Evolutionary conservation across 768 basidiomycete genomes (phyloP).

Genomic region (Psilocybe tampanensis): DNA sequence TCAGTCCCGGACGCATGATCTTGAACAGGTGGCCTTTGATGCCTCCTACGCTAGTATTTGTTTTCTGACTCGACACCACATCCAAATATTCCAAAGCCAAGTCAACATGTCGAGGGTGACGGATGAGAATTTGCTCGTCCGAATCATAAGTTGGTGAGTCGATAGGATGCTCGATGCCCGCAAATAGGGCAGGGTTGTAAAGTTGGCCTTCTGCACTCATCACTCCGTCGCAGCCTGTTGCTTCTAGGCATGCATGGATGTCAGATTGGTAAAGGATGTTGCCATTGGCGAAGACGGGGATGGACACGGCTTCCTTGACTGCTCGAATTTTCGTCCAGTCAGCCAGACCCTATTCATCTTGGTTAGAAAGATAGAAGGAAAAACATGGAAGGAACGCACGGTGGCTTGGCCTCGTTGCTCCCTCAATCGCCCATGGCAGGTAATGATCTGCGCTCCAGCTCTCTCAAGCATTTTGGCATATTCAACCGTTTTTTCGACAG

Average conservation of each 20-base stretch:
- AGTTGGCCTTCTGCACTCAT: slow-evolving; percentile 96
- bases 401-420: slow-evolving; percentile 90
- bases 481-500: slow-evolving; percentile 83
- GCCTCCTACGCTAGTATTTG: slow-evolving; percentile 69
- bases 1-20: slow-evolving; percentile 78
- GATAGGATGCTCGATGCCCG: slow-evolving; percentile 28
- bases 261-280: slow-evolving; percentile 91
- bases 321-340: slow-evolving; percentile 90
- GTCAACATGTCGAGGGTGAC: slow-evolving; percentile 59
- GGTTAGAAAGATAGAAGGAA: slow-evolving; percentile 1
- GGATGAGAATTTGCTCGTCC: slow-evolving; percentile 36
- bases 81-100: slow-evolving; percentile 87
- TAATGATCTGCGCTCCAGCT: slow-evolving; percentile 93
- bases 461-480: slow-evolving; percentile 96
- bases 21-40: slow-evolving; percentile 96
- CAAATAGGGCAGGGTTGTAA: slow-evolving; percentile 88
- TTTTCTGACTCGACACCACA: slow-evolving; percentile 72
- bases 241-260: slow-evolving; percentile 73
- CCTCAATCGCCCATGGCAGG: slow-evolving; percentile 88
- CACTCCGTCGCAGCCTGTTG: slow-evolving; percentile 88
- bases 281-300: slow-evolving; percentile 97
- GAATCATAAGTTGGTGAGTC: slow-evolving; percentile 24
- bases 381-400: slow-evolving; percentile 34
- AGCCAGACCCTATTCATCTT: slow-evolving; percentile 65
- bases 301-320: slow-evolving; percentile 85